Conservation (phyloP, 176 grass and related monocot species). For the Aegilops sharonensis region DNA sequence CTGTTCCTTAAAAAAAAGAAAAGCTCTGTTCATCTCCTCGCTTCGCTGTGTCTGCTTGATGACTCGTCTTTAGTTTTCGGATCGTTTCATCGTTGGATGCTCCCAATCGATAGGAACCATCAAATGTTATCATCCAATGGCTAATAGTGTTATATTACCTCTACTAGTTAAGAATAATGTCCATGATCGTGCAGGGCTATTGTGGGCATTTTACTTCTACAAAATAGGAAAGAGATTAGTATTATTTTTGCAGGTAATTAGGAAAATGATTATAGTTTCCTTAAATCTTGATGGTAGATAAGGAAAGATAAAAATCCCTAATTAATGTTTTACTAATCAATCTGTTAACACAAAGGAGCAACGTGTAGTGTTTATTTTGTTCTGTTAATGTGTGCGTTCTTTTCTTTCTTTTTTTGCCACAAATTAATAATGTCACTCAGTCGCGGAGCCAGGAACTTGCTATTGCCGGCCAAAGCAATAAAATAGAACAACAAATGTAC, state of each 20-base stretch:
- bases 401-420: no score
- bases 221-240: neutral
- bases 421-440: no score
- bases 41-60: neutral
- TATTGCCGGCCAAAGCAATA: no score
- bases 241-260: neutral
- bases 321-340: neutral
- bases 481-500: no score
- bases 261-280: neutral
- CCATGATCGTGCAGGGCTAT: neutral
- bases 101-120: neutral
- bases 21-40: neutral
- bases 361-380: no score
- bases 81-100: neutral
- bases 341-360: no score
- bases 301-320: neutral
- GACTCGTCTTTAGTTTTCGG: neutral
- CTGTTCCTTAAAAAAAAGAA: neutral
- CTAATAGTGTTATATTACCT: neutral
- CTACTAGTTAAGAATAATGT: neutral
- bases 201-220: neutral
- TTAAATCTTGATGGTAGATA: neutral
- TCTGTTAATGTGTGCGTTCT: no score
- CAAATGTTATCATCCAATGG: neutral
- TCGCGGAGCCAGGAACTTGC: no score